Evolutionary conservation across 2,329 filamentous ascomycete species (phyloP).

Genomic region (Fusarium sp.): DNA sequence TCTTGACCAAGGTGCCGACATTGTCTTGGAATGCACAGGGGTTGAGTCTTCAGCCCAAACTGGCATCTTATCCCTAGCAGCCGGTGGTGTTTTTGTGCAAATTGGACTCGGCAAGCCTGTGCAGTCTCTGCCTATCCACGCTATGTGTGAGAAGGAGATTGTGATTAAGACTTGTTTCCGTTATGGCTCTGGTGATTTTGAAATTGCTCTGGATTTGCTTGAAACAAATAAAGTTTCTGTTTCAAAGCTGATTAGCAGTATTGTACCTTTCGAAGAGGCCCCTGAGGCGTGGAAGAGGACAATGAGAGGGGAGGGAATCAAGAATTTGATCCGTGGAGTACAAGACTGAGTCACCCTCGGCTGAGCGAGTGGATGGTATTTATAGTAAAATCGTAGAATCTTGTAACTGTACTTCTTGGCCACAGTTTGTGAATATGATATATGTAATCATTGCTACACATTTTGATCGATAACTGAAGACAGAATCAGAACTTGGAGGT

Average conservation of each 20-base stretch:
- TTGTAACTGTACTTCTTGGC: too few species aligned
- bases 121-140: slow-evolving; percentile 71
- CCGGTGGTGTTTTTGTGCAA: slow-evolving; percentile 37
- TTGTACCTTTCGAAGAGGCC: slow-evolving; percentile 77
- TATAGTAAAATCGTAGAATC: not conserved
- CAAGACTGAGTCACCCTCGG: slow-evolving; percentile 7
- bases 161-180: slow-evolving; percentile 88
- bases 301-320: slow-evolving; percentile 83
- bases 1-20: slow-evolving; percentile 80
- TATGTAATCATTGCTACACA: too few species aligned
- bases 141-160: slow-evolving; percentile 88
- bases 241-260: slow-evolving; percentile 81
- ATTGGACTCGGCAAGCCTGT: slow-evolving; percentile 37
- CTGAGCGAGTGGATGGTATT: not conserved
- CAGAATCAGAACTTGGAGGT: too few species aligned
- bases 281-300: slow-evolving; percentile 84
- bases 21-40: slow-evolving; percentile 40
- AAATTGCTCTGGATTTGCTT: slow-evolving; percentile 82
- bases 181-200: slow-evolving; percentile 89
- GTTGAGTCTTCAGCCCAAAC: slow-evolving; percentile 35
- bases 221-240: slow-evolving; percentile 78
- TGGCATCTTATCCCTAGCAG: slow-evolving; percentile 16
- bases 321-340: slow-evolving; percentile 68
- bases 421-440: too few species aligned
- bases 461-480: too few species aligned